Base-by-base conservation (phyloP, 1,284 basidiomycete species). In the Entoloma clypeatum region DNA sequence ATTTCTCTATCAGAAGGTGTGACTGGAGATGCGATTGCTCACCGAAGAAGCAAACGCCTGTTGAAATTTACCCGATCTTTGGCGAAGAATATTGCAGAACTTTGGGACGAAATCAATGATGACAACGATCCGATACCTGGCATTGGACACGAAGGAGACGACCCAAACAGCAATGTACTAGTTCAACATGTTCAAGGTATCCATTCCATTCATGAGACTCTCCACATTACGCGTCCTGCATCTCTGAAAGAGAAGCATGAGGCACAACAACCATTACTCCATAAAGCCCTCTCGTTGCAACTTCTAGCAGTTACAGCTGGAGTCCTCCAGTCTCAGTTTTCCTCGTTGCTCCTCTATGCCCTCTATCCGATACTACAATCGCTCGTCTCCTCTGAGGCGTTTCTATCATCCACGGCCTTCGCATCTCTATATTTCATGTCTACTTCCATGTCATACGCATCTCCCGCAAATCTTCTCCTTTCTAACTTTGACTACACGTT, bases 401-500 rank as follows among this genome's bases (percentile, higher is more conserved):
- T 84, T 51, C 68, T 94, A 5, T 81, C 83, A 6, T 67, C 75
- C 1, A 86, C 83, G 16, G 91, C 83, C 1, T 67, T 84, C 4
- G 76, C 80, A 4, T 69, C 90, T 1, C 70, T 97, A 27, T 62
- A 74, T 46, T 80, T 75, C 47, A 75, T 94, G 30, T 74, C 90
- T 2, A 66, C 73, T 16, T 69, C 78, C 42, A 78, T 81, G 1
- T 90, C 86, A 2, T 93, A 92, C 53, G 89, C 91, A 5, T 85
- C 86, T 1, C 77, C 89, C 0, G 78, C 81, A 23, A 92, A 92
- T 56, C 71, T 96, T 22, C 69, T 97, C 4, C 73, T 96, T 21
- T 85, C 92, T 18, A 94, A 96, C 60, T 93, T 94, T 51, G 93
- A 97, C 65, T 96, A 97, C 56, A 85, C 91, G 6, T 77, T 97